Conservation (phyloP, 2,329 filamentous ascomycete species). For the Calonectria crousiana region DNA sequence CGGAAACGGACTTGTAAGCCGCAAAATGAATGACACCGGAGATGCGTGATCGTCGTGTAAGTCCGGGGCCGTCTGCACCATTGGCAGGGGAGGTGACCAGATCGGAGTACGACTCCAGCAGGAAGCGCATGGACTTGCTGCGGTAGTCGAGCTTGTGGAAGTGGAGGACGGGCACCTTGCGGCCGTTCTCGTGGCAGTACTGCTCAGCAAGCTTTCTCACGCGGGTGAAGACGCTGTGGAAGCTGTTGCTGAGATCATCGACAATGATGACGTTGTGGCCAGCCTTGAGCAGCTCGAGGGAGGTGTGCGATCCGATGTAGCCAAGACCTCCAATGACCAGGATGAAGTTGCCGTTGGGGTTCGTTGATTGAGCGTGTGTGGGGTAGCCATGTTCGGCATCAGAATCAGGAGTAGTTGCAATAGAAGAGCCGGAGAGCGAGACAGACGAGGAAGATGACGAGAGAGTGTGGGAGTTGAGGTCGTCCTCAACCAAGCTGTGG, state of each 20-base stretch:
- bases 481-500: neutral
- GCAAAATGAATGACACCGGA: constrained; percentile 77
- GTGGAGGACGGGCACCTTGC: constrained; percentile 44
- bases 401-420: constrained; percentile 15
- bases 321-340: constrained; percentile 67
- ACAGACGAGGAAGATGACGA: constrained; percentile 16
- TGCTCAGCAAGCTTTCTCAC: constrained; percentile 29
- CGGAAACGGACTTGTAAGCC: constrained; percentile 74
- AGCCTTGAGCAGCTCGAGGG: constrained; percentile 64
- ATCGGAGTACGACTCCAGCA: constrained; percentile 51
- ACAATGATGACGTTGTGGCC: constrained; percentile 66
- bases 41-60: constrained; percentile 30
- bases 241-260: constrained; percentile 60
- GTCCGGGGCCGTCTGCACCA: neutral
- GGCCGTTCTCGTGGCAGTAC: constrained; percentile 17
- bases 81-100: constrained; percentile 31
- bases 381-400: neutral
- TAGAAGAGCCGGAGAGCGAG: constrained; percentile 1
- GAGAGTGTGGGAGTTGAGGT: neutral
- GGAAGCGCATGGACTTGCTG: constrained; percentile 51
- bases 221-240: constrained; percentile 36
- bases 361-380: neutral
- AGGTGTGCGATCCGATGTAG: constrained; percentile 69
- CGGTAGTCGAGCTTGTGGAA: constrained; percentile 56
- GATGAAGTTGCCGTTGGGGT: constrained; percentile 44